Evolutionary conservation across 2,329 filamentous ascomycete genomes (phyloP).

Genomic region (Coleophoma cylindrospora): DNA sequence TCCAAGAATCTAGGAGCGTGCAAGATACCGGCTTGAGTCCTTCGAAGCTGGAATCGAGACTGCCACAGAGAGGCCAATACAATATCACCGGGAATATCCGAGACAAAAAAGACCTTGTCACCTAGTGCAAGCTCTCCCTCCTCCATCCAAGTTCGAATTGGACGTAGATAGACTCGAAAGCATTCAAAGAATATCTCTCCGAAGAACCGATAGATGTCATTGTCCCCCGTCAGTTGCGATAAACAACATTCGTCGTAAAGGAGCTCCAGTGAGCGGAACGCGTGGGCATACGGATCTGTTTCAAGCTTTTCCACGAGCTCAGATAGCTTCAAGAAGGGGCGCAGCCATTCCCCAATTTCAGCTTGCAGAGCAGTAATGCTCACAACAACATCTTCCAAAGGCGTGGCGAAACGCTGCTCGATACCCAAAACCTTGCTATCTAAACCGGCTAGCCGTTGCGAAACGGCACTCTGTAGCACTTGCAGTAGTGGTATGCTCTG

Average conservation of each 20-base stretch:
- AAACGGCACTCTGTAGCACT: conserved; percentile 21
- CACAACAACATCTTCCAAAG: conserved; percentile 48
- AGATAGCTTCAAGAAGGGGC: conserved; percentile 55
- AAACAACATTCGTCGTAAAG: conserved; percentile 67
- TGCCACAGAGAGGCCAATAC: conserved; percentile 70
- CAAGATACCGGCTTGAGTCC: conserved; percentile 51
- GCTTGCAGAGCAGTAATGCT: conserved; percentile 61
- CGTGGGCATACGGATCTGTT: conserved; percentile 26
- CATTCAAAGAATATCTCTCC: conserved; percentile 73
- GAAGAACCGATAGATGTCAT: conserved; percentile 55
- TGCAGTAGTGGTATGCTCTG: conserved; percentile 23
- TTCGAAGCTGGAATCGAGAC: conserved; percentile 64
- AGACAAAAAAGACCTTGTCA: conserved; percentile 73
- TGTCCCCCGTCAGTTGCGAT: conserved; percentile 65
- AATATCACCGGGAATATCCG: conserved; percentile 48
- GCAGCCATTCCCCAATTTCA: conserved; percentile 48
- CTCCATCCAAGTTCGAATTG: conserved; percentile 81
- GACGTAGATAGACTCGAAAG: conserved; percentile 75
- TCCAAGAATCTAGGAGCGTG: conserved; percentile 73
- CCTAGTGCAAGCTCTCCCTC: conserved; percentile 61
- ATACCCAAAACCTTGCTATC: conserved; percentile 53
- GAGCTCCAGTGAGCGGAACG: conserved; percentile 74
- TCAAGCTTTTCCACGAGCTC: conserved; percentile 55
- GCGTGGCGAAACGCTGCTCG: conserved; percentile 55
- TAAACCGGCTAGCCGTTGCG: conserved; percentile 46